Percentiles rank a stretch among this genome's conserved stretches.
Evolutionary conservation across 2,329 filamentous ascomycete species (phyloP).

Genomic region (Colletotrichum trifolii): DNA sequence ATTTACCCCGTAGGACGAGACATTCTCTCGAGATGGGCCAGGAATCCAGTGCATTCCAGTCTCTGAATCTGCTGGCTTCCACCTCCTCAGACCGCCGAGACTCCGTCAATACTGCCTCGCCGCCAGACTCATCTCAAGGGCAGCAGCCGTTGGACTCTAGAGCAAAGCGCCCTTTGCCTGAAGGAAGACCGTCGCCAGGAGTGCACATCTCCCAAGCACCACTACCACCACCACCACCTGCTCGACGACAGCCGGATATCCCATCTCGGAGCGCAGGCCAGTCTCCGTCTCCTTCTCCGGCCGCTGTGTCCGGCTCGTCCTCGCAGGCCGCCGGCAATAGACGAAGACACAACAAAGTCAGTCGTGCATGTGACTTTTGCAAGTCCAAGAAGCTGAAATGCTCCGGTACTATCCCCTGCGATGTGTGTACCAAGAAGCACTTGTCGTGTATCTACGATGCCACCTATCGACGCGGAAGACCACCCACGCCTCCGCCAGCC

Average conservation of each 20-base stretch:
- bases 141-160: too few relatives aligned
- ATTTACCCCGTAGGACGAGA: conserved; percentile 8
- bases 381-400: conserved; percentile 52
- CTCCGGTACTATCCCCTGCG: conserved; percentile 49
- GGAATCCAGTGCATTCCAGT: too few relatives aligned
- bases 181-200: background rate
- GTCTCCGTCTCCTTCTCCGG: background rate
- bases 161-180: conserved; percentile 2
- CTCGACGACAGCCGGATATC: background rate
- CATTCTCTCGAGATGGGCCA: too few relatives aligned
- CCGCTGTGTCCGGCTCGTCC: background rate
- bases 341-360: conserved; percentile 45
- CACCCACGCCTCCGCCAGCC: conserved; percentile 47
- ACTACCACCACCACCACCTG: too few relatives aligned
- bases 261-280: conserved; percentile 1
- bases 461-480: conserved; percentile 49
- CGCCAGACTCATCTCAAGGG: too few relatives aligned
- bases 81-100: too few relatives aligned
- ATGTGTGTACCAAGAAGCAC: conserved; percentile 43
- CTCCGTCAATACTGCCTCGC: too few relatives aligned
- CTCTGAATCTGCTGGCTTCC: too few relatives aligned
- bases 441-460: conserved; percentile 49
- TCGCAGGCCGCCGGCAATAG: conserved; percentile 11
- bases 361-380: conserved; percentile 51
- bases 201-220: too few relatives aligned